Evolutionary conservation across 208 protist species (phyloP), one percentile per base, ranked within the genome.

Genomic region (Herpetomonas samuelpessoai): DNA sequence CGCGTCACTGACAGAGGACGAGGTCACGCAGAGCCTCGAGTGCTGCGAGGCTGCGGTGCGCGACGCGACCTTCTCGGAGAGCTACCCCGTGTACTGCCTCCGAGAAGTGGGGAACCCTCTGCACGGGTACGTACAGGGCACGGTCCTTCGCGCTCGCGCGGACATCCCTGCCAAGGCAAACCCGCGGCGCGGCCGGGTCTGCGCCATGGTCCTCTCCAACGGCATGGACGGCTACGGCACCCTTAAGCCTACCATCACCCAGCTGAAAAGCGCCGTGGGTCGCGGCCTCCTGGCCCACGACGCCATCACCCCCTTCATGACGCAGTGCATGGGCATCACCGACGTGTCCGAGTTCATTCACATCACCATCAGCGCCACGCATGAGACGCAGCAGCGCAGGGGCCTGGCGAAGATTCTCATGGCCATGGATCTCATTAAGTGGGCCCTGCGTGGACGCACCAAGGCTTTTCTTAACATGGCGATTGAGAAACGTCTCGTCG

Each of bases 181-280:
- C 35, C 35, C 35, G 35, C 35, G 35, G 14, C 35, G 35, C 52
- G 49, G 39, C 25, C 19, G 62, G 35, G 65, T 93, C 47, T 71
- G 72, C 49, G 70, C 87, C 3, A 72, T 93, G 54, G 71, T 91
- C 22, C 45, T 93, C 26, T 88, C 87, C 9, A 89, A 85, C 57
- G 87, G 87, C 18, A 86, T 84, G 72, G 87, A 93, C 66, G 50
- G 78, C n/a, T 93, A 93, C 68, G 83, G 87, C 57, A 91, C 87
- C 59, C 60, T 93, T 19, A 69, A 73, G 48, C 51, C 73, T 21
- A 91, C 87, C 30, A 68, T 93, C 55, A 88, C 83, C 10, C 83
- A 91, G 54, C 62, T 91, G 45, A 91, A 88, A 64, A 72, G 81
- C 54, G 79, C 73, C 18, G 64, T 81, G 19, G 69, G 78, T 46